These are phyloP conservation scores for Monilinia fructigena DNA, from an alignment of 2,329 filamentous ascomycete species.

Conservation along the genomic window DNA sequence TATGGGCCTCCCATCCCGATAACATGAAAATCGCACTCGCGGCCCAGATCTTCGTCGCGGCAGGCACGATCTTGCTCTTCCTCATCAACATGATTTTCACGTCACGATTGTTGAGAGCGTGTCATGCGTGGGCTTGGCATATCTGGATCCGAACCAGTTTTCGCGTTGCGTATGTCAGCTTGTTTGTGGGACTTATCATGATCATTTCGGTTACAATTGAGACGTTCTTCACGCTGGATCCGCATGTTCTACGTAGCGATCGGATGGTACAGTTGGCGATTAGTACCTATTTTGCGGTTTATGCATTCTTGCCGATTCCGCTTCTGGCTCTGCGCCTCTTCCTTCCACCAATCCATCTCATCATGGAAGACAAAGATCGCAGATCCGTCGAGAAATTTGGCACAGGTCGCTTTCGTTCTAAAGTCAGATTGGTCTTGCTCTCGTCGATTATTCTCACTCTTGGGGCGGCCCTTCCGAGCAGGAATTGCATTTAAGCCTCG, in stretches of 20 bases:
- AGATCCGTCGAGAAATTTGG: slow-evolving; percentile 59
- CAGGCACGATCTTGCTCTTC: slow-evolving; percentile 65
- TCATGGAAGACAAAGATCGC: slow-evolving; percentile 30
- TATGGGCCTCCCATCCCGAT: slow-evolving; percentile 40
- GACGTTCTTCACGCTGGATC: slow-evolving; percentile 38
- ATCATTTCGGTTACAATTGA: slow-evolving; percentile 47
- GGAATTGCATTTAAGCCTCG: slow-evolving; percentile 55
- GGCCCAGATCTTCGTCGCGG: slow-evolving; percentile 24
- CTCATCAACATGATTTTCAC: slow-evolving; percentile 74
- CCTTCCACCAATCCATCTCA: not conserved
- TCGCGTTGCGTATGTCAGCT: slow-evolving; percentile 53
- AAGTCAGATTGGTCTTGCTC: slow-evolving; percentile 61
- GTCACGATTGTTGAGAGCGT: slow-evolving; percentile 70
- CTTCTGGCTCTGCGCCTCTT: slow-evolving; percentile 39
- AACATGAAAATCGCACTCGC: slow-evolving; percentile 14
- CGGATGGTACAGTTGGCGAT: slow-evolving; percentile 42
- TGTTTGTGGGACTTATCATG: slow-evolving; percentile 64
- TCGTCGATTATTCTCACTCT: slow-evolving; percentile 60
- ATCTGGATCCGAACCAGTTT: slow-evolving; percentile 42
- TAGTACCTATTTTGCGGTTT: slow-evolving; percentile 56
- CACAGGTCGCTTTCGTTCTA: slow-evolving; percentile 61
- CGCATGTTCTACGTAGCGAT: slow-evolving; percentile 62
- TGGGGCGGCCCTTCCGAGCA: slow-evolving; percentile 54
- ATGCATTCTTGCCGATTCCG: slow-evolving; percentile 61
- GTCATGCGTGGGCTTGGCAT: slow-evolving; percentile 68